phyloP scores from a whole-genome alignment of 108 stramenopile genomes.

The Bacterosira constricta region DNA sequence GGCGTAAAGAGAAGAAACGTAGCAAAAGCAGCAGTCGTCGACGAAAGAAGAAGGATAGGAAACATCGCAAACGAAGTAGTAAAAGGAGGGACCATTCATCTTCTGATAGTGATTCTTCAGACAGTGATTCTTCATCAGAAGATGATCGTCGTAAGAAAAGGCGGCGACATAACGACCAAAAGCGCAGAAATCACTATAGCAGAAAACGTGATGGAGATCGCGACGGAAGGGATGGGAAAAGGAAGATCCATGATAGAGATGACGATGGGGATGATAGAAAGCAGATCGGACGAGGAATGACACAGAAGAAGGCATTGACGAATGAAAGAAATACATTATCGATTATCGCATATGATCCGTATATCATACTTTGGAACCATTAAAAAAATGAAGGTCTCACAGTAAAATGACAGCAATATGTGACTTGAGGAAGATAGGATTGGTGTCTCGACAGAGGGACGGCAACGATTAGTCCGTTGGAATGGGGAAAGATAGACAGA shows the following conservation, averaged over 20 bases:
- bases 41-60: constrained; percentile 37
- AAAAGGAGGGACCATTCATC: constrained; percentile 45
- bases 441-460: too few relatives aligned
- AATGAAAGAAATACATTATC: neutral
- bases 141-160: constrained; percentile 30
- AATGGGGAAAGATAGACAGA: too few relatives aligned
- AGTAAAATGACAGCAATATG: too few relatives aligned
- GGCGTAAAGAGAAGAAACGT: constrained; percentile 44
- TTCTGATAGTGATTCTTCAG: constrained; percentile 28
- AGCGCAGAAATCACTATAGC: constrained; percentile 8
- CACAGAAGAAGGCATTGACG: neutral
- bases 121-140: constrained; percentile 33
- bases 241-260: constrained; percentile 20
- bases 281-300: constrained; percentile 1
- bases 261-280: constrained; percentile 30
- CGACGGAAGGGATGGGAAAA: constrained; percentile 23
- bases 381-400: too few relatives aligned
- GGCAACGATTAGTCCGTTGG: too few relatives aligned
- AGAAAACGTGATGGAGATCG: constrained; percentile 14
- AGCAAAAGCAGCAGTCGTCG: constrained; percentile 35
- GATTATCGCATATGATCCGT: neutral
- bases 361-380: too few relatives aligned
- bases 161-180: constrained; percentile 26
- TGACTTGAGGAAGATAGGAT: too few relatives aligned
- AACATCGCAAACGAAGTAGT: constrained; percentile 20